Conservation (phyloP, 148 eudicot species). For the Euryodendron excelsum region DNA sequence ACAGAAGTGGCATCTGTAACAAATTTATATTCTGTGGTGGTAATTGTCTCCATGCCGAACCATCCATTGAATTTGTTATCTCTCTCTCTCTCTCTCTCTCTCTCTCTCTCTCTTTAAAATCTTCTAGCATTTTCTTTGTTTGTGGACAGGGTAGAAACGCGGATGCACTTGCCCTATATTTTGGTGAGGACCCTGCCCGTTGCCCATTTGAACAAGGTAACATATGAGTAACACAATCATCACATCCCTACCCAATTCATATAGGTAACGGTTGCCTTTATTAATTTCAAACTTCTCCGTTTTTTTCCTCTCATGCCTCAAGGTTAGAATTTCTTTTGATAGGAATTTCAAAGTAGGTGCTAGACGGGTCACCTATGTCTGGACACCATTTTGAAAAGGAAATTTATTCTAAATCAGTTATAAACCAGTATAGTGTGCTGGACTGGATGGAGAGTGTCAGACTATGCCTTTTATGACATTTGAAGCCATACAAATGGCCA, state of each 20-base stretch:
- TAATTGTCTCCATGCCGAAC: slow-evolving; percentile 28
- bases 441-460: too few relatives aligned
- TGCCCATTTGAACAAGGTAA: slow-evolving; percentile 98
- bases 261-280: not conserved
- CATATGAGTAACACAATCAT: not conserved
- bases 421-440: too few relatives aligned
- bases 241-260: not conserved
- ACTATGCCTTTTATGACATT: not conserved
- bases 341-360: not conserved
- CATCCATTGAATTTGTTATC: not conserved
- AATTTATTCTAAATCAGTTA: too few relatives aligned
- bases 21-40: slow-evolving; percentile 72
- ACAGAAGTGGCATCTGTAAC: slow-evolving; percentile 70
- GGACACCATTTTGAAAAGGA: not conserved
- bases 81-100: not conserved
- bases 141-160: slow-evolving; percentile 88
- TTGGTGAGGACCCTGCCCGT: slow-evolving; percentile 97
- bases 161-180: slow-evolving; percentile 84
- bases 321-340: too few relatives aligned
- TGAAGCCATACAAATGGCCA: not conserved
- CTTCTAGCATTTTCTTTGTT: slow-evolving; percentile 17
- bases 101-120: not conserved
- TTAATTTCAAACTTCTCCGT: not conserved
- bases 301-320: too few relatives aligned
- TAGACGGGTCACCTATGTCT: not conserved